These are phyloP conservation scores for Tulasnella sp. DNA, from an alignment of 768 basidiomycete species.

Conservation along the genomic window DNA sequence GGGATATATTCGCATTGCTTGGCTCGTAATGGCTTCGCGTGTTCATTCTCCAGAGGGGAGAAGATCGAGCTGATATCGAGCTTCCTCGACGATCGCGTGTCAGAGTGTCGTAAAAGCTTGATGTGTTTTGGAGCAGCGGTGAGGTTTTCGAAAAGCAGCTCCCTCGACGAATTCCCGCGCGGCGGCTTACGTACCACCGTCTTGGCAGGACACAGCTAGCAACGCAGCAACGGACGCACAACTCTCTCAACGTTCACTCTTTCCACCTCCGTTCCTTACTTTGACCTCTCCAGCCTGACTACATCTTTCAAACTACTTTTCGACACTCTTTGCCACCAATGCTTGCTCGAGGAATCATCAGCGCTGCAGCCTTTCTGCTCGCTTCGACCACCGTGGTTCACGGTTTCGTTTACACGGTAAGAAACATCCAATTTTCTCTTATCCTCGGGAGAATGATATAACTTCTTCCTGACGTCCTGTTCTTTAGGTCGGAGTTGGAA, in stretches of 20 bases:
- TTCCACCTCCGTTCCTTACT: background rate
- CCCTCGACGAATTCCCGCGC: background rate
- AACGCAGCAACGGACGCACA: background rate
- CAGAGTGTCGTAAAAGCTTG: no score
- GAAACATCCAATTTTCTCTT: background rate
- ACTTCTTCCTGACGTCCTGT: background rate
- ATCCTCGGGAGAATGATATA: background rate
- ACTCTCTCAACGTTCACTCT: background rate
- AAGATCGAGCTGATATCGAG: no score
- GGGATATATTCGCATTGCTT: background rate
- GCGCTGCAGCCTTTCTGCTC: background rate
- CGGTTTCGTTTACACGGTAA: background rate
- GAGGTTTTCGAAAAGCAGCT: background rate
- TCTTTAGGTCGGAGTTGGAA: constrained; percentile 8
- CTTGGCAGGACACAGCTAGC: background rate
- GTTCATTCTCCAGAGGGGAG: no score
- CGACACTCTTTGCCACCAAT: background rate
- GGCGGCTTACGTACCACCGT: background rate
- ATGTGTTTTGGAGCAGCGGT: no score
- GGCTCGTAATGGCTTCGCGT: no score
- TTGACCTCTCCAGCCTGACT: background rate
- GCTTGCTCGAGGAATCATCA: background rate
- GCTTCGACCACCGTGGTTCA: background rate
- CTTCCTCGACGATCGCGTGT: no score
- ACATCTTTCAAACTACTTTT: background rate